Base-by-base conservation (phyloP, 208 protist species). In the Polymyxa betae region DNA sequence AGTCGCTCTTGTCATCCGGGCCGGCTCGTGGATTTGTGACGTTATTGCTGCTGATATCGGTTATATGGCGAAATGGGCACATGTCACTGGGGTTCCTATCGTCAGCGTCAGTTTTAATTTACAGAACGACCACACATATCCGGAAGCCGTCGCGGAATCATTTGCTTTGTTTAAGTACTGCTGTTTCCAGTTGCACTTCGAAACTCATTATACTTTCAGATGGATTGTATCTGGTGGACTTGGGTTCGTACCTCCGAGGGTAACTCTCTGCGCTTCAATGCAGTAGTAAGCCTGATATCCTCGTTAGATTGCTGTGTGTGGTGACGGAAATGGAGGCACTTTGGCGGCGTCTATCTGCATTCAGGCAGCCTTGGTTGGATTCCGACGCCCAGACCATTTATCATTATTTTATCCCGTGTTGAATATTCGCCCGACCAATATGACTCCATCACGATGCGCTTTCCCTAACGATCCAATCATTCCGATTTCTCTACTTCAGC, bases 391-490 rank as follows among this genome's bases (percentile, higher is more conserved):
- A 16, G 72, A 82, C 35, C 72, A 43, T 20, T 43, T 82, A 16
- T 38, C 35, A 40, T n/a, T 82, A 38, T 43, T 5, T 12, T 82
- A 82, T 43, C 72, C 72, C 12, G 72, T 43, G 5, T n/a, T 82
- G n/a, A 82, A 35, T 43, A n/a, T 82, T 35, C 72, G 72, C 10
- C 35, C n/a, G 35, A 35, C 16, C 72, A 24, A 5, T 29, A 35
- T 82, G 72, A 82, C 72, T 40, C 72, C 72, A 35, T 82, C 72
- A 43, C 72, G 72, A 82, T 82, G 35, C 72, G 72, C 72, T 5
- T 82, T 82, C n/a, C n/a, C n/a, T 35, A 82, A 82, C 72, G 72
- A 82, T 35, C n/a, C 35, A n/a, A 82, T 82, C 72, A n/a, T 82
- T 5, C 72, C 72, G 72, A 20, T 82, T 5, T 35, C 72, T 38